Conservation (phyloP, 2,329 filamentous ascomycete genomes). For the Dactylellina drechsleri region DNA sequence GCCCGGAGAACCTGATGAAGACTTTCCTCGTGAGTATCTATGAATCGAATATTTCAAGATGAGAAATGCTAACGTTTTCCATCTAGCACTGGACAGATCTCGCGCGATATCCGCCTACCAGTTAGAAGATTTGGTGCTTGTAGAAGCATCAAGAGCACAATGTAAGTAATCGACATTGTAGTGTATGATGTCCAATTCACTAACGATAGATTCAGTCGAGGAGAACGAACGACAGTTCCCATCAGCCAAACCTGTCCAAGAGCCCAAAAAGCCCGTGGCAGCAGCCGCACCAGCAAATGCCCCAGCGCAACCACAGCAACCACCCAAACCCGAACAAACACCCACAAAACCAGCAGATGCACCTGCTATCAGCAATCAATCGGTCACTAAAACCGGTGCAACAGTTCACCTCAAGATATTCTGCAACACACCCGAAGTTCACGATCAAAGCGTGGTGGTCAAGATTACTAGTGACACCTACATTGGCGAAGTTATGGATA, state of each 20-base stretch:
- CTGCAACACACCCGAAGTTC: slow-evolving; percentile 58
- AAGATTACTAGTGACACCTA: slow-evolving; percentile 85
- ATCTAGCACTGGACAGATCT: slow-evolving; percentile 73
- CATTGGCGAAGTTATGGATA: slow-evolving; percentile 81
- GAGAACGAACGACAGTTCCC: slow-evolving; percentile 51
- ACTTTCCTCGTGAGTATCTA: slow-evolving; percentile 70
- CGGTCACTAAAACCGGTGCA: slow-evolving; percentile 54
- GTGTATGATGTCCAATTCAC: background rate
- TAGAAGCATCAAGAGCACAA: slow-evolving; percentile 75
- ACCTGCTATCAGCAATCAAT: slow-evolving; percentile 37
- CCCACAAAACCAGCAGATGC: slow-evolving; percentile 47
- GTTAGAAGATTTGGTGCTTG: slow-evolving; percentile 83
- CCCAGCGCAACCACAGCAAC: slow-evolving; percentile 2
- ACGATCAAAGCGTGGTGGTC: slow-evolving; percentile 76
- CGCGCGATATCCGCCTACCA: slow-evolving; percentile 81
- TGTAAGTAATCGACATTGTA: slow-evolving; percentile 59
- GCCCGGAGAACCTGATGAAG: slow-evolving; percentile 84
- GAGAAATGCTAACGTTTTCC: slow-evolving; percentile 6
- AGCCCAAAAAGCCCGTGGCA: slow-evolving; percentile 20
- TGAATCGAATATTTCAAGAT: background rate
- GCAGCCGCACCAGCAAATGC: slow-evolving; percentile 20
- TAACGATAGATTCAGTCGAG: slow-evolving; percentile 33
- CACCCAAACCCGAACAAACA: slow-evolving; percentile 24
- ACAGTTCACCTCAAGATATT: slow-evolving; percentile 58
- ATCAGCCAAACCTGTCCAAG: slow-evolving; percentile 31